Percentiles rank a stretch among this genome's conserved stretches.
These are phyloP conservation scores for Eucalyptus dawsonii DNA, from an alignment of 345 rosid species.

Conservation along the genomic window DNA sequence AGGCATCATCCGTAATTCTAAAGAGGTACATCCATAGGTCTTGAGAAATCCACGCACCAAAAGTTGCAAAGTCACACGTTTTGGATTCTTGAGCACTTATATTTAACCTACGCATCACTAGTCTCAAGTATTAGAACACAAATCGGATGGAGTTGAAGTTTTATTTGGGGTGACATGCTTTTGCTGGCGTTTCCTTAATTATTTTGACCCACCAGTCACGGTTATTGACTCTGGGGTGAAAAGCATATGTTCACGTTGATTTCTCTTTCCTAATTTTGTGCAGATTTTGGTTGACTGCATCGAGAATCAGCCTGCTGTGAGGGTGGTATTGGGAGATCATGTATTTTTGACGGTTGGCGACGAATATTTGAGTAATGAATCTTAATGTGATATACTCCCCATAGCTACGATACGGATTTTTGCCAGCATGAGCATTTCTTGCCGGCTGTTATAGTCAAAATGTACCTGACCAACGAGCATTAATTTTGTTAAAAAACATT, in stretches of 20 bases:
- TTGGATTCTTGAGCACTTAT: neutral
- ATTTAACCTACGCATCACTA: neutral
- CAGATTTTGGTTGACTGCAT: constrained; percentile 52
- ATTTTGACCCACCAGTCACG: neutral
- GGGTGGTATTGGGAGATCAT: constrained; percentile 43
- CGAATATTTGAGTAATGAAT: constrained; percentile 5
- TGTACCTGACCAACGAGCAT: neutral
- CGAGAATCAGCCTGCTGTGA: constrained; percentile 38
- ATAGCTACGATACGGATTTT: neutral
- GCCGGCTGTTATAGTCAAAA: neutral
- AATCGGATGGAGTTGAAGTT: neutral
- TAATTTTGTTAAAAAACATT: neutral
- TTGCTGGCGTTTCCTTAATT: neutral
- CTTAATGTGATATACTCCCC: neutral
- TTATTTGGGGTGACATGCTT: neutral
- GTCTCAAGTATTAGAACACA: neutral
- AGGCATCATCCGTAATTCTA: neutral
- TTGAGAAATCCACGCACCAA: neutral
- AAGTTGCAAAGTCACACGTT: neutral
- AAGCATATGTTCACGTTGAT: neutral
- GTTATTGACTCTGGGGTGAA: neutral
- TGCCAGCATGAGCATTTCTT: neutral
- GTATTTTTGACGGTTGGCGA: constrained; percentile 52
- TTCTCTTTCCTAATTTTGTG: neutral
- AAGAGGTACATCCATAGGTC: neutral